Base-by-base conservation (phyloP, 169 alveolate species). In the Eimeria acervulina region DNA sequence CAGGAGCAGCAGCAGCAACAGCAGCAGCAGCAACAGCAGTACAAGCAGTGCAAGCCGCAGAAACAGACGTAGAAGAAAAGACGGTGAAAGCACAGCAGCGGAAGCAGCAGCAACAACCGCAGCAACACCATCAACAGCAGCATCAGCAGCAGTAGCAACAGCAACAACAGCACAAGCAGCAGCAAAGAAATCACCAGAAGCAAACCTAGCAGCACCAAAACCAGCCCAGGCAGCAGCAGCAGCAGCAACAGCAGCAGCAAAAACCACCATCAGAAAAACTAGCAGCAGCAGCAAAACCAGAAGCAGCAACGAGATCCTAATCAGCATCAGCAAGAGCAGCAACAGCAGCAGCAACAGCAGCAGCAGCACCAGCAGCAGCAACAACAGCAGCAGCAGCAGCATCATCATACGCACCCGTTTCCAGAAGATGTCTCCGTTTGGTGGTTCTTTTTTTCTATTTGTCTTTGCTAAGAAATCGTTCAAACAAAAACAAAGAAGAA, bases 361-460 rank as follows among this genome's bases (percentile, higher is more conserved):
- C 59, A 10, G 55, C 85, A 74, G 52, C 55, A 36, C 28, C 85
- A 74, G 33, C 85, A 74, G 61, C 85, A 74, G 59, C 59, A 51
- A 51, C 59, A 51, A 10, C 15, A 12, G 7, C 59, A 17, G 59
- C 59, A 74, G 61, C 55, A 74, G 59, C 85, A 74, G 85, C 85
- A 74, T 21, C 38, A 70, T 23, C 44, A 5, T 7, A 0, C 63
- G 68, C 17, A 94, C 94, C 72, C 68, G 5, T 44, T 80, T 74
- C 96, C 96, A 94, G 90, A 94, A 94, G 1, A 44, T 36, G 42
- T 94, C 96, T 21, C 92, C 83, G 31, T 74, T 78, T 2, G 90
- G 93, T 13, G 88, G 88, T 31, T 83, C 89, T 7, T 93, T 38
- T 31, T 68, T 94, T 44, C 83, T 40, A n/a, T n/a, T 59, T 36